Evolutionary conservation across 2,329 filamentous ascomycete genomes (phyloP).

Genomic region (Alternaria conjuncta): DNA sequence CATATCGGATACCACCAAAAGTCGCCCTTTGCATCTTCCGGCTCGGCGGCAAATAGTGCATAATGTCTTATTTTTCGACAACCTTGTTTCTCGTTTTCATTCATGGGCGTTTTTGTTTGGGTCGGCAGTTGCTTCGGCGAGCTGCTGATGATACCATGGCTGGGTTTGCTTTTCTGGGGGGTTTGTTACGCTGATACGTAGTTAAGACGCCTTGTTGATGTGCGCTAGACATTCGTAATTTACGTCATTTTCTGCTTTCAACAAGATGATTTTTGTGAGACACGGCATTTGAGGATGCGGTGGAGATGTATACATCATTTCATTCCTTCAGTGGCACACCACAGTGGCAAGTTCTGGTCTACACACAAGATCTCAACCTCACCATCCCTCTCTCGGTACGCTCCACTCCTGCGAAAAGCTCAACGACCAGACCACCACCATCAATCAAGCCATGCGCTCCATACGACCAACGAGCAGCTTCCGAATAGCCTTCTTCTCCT

Average conservation of each 20-base stretch:
- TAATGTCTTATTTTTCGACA: background rate
- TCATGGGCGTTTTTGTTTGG: background rate
- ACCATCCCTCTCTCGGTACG: background rate
- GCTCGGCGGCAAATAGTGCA: background rate
- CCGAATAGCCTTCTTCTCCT: slow-evolving; percentile 17
- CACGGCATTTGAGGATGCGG: no score
- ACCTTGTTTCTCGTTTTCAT: background rate
- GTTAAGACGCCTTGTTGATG: no score
- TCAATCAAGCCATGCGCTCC: background rate
- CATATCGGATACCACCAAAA: background rate
- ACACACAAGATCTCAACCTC: background rate
- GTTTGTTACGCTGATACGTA: no score
- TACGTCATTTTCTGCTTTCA: no score
- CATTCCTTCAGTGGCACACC: background rate
- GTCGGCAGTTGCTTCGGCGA: background rate
- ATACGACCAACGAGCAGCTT: slow-evolving; percentile 11
- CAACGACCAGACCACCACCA: background rate
- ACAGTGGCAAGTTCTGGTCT: rapidly evolving
- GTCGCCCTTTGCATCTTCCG: background rate
- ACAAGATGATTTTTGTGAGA: no score
- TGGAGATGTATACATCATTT: background rate
- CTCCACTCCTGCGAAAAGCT: no score
- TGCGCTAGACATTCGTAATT: no score
- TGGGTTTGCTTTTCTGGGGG: background rate
- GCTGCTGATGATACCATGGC: background rate